phyloP scores from a whole-genome alignment of 306 rosid species.

The Vachellia pachyceras region DNA sequence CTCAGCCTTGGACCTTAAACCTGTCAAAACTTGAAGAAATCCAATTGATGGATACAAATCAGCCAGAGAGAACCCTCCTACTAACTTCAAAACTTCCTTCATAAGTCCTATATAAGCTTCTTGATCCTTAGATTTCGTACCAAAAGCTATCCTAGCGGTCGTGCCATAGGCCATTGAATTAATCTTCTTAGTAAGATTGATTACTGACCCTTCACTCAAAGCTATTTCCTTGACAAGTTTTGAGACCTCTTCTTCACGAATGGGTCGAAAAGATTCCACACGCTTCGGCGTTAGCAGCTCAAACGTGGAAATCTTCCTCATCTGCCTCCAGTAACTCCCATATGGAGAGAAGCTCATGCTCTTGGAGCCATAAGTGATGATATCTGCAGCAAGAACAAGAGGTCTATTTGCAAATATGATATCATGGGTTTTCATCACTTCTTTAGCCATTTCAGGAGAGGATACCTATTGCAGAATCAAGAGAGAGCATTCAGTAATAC shows the following conservation, averaged over 20 bases:
- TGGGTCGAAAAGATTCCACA: conserved; percentile 34
- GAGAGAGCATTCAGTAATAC: not conserved
- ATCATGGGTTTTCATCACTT: conserved; percentile 45
- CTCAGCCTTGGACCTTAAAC: conserved; percentile 17
- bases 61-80: conserved; percentile 37
- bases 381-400: conserved; percentile 7
- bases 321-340: conserved; percentile 15
- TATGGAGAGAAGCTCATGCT: conserved; percentile 28
- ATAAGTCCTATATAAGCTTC: conserved; percentile 4
- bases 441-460: conserved; percentile 43
- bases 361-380: conserved; percentile 26
- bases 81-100: conserved; percentile 3
- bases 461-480: conserved; percentile 14
- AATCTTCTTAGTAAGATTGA: conserved; percentile 28
- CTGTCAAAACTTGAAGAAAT: conserved; percentile 36
- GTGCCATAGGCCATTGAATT: conserved; percentile 13
- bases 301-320: conserved; percentile 3
- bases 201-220: conserved; percentile 2
- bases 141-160: conserved; percentile 27
- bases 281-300: conserved; percentile 27
- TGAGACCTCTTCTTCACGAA: conserved; percentile 37
- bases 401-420: conserved; percentile 42
- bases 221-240: conserved; percentile 28
- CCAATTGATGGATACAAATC: conserved; percentile 40
- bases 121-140: conserved; percentile 29